Base-by-base conservation (phyloP, 495 filamentous ascomycete species). In the Podospora bellae-mahoneyi region DNA sequence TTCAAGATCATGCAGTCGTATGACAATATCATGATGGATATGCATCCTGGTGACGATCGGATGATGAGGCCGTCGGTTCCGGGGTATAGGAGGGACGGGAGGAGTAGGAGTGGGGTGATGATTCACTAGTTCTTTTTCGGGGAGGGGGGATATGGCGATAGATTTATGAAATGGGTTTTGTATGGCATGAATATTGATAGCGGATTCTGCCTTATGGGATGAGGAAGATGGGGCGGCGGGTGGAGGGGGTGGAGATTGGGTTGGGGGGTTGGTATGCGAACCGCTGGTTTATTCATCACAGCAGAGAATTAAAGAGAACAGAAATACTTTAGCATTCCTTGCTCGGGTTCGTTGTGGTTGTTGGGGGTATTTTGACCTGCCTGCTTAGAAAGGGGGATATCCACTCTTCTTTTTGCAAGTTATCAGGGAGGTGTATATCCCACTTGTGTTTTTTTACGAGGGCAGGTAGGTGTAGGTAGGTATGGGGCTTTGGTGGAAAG, bases 1-100 rank as follows among this genome's bases (percentile, higher is more conserved):
- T 92, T 92, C 77, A 75, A 77, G 39, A 13, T 48, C 3, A 10
- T 10, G 39, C 39, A 5, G 13, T 3, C 39, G 39, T 48, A 48
- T 48, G 39, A 48, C 15, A 48, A 10, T 10, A 13, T 48, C 9
- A 48, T 48, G 39, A 16, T 48, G 39, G 39, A 48, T 48, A 13
- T 48, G 39, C 39, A 48, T 10, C 0, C 39, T 13, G 39, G 39
- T 3, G 39, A 10, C 2, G 39, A 48, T 48, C 23, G 23, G 23
- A 48, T 48, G 15, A 48, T 10, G 30, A 32, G 30, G 30, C 4
- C 30, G 39, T 10, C 9, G 39, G 23, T 23, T 23, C 39, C 39
- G 2, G 39, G 7, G 39, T 48, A 48, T 16, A 13, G 39, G 39
- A 48, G 9, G 39, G 39, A 10, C 0, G 15, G 15, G 9, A 10